Percentiles rank a stretch among this genome's conserved stretches.
Conservation (phyloP, 192 early-diverging fungal genomes). For the Thamnidium elegans region DNA sequence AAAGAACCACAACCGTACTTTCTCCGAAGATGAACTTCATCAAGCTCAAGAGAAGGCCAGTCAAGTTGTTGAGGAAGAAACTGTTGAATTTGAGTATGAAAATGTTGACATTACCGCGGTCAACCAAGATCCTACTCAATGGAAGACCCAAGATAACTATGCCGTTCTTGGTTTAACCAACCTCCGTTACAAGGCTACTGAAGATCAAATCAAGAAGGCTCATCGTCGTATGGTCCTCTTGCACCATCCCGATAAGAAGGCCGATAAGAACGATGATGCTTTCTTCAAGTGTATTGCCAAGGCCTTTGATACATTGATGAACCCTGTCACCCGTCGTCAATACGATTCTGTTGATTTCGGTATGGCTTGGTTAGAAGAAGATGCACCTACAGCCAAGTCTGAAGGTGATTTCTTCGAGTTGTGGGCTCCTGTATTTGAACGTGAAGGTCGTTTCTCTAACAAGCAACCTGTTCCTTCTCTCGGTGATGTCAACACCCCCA, state of each 20-base stretch:
- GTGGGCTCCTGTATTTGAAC: conserved; percentile 77
- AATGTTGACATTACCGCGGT: conserved; percentile 75
- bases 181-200: conserved; percentile 82
- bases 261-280: conserved; percentile 84
- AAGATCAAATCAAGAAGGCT: conserved; percentile 92
- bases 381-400: conserved; percentile 69
- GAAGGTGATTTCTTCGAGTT: conserved; percentile 83
- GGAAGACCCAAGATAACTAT: conserved; percentile 98
- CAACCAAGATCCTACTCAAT: conserved; percentile 83
- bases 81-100: conserved; percentile 79
- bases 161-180: conserved; percentile 89
- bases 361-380: conserved; percentile 55
- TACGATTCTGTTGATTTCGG: conserved; percentile 95
- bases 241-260: conserved; percentile 99
- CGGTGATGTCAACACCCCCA: conserved; percentile 61
- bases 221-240: conserved; percentile 83
- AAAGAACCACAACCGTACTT: conserved; percentile 57
- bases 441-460: conserved; percentile 92
- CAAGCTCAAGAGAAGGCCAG: conserved; percentile 44
- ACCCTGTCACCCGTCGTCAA: conserved; percentile 85
- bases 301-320: conserved; percentile 91
- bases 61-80: conserved; percentile 41
- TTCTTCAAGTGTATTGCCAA: conserved; percentile 98
- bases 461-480: conserved; percentile 79
- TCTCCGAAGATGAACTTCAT: conserved; percentile 58